phyloP scores from a whole-genome alignment of 441 rosid genomes.

The Croton laevigatus region DNA sequence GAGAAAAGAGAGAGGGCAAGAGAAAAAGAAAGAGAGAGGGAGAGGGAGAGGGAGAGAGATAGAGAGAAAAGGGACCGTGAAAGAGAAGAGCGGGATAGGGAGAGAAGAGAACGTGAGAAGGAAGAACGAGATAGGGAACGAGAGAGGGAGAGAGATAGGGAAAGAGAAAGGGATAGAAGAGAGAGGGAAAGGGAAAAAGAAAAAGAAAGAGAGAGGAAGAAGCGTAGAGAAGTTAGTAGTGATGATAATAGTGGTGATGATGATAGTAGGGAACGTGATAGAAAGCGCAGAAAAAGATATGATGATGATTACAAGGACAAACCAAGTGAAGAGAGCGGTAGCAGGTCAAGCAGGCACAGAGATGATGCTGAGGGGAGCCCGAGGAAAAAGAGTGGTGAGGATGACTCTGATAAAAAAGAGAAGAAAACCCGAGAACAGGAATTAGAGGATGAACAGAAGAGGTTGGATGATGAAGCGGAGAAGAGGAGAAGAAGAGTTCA shows the following conservation, averaged over 20 bases:
- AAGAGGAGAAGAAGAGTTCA: slow-evolving; percentile 95
- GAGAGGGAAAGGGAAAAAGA: slow-evolving; percentile 30
- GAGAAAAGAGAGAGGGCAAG: slow-evolving; percentile 39
- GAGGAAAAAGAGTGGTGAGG: slow-evolving; percentile 41
- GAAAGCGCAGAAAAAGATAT: slow-evolving; percentile 45
- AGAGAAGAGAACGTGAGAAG: slow-evolving; percentile 37
- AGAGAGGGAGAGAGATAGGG: slow-evolving; percentile 38
- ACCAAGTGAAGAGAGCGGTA: slow-evolving; percentile 46
- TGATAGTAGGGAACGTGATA: slow-evolving; percentile 36
- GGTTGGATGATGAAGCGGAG: slow-evolving; percentile 84
- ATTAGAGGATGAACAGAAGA: slow-evolving; percentile 63
- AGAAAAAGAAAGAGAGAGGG: slow-evolving; percentile 31
- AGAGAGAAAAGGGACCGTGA: slow-evolving; percentile 35
- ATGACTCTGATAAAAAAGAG: slow-evolving; percentile 45
- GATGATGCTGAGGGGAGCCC: slow-evolving; percentile 53
- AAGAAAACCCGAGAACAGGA: slow-evolving; percentile 64
- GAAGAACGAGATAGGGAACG: slow-evolving; percentile 51
- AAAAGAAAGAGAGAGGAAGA: slow-evolving; percentile 31
- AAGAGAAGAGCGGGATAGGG: slow-evolving; percentile 28
- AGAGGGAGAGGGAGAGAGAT: slow-evolving; percentile 38
- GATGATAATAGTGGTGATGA: slow-evolving; percentile 42
- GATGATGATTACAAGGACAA: slow-evolving; percentile 49
- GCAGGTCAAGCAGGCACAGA: slow-evolving; percentile 49
- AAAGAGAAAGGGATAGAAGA: slow-evolving; percentile 18
- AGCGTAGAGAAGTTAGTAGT: slow-evolving; percentile 37